These are phyloP conservation scores for Samsoniella hepiali DNA, from an alignment of 2,329 filamentous ascomycete species.

Conservation along the genomic window DNA sequence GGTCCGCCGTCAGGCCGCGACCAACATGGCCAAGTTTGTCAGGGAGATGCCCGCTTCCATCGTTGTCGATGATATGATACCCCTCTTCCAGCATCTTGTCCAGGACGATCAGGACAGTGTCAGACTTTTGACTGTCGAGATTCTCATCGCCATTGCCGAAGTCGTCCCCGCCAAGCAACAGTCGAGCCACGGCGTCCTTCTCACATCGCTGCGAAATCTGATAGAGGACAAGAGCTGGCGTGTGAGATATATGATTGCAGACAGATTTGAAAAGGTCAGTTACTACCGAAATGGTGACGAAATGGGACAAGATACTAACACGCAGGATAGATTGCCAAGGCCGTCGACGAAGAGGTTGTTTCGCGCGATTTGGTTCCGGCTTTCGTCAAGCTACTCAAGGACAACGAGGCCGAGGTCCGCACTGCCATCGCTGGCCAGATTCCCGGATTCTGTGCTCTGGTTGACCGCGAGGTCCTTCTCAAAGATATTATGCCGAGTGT, in stretches of 20 bases:
- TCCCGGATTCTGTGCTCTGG: conserved; percentile 88
- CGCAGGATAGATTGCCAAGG: conserved; percentile 78
- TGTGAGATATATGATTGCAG: conserved; percentile 98
- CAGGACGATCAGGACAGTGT: conserved; percentile 98
- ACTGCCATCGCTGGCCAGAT: conserved; percentile 97
- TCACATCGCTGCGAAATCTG: conserved; percentile 84
- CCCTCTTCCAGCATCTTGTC: conserved; percentile 94
- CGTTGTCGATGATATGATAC: conserved; percentile 98
- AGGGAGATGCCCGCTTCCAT: conserved; percentile 91
- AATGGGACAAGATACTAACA: not conserved
- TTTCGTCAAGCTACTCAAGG: conserved; percentile 96
- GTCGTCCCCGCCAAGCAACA: conserved; percentile 98
- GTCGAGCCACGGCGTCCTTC: conserved; percentile 86
- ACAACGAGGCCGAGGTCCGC: conserved; percentile 95
- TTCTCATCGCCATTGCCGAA: conserved; percentile 93
- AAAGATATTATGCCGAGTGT: conserved; percentile 96
- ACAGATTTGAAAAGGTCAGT: conserved; percentile 90
- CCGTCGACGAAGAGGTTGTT: conserved; percentile 95
- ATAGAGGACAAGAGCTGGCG: conserved; percentile 99
- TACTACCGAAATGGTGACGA: not conserved
- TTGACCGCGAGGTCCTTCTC: conserved; percentile 82
- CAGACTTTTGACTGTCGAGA: conserved; percentile 89
- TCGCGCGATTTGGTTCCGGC: conserved; percentile 90
- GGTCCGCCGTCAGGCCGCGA: conserved; percentile 95
- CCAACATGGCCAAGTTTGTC: conserved; percentile 94